Base-by-base conservation (phyloP, 768 basidiomycete genomes). In the Tulasnella sp. region DNA sequence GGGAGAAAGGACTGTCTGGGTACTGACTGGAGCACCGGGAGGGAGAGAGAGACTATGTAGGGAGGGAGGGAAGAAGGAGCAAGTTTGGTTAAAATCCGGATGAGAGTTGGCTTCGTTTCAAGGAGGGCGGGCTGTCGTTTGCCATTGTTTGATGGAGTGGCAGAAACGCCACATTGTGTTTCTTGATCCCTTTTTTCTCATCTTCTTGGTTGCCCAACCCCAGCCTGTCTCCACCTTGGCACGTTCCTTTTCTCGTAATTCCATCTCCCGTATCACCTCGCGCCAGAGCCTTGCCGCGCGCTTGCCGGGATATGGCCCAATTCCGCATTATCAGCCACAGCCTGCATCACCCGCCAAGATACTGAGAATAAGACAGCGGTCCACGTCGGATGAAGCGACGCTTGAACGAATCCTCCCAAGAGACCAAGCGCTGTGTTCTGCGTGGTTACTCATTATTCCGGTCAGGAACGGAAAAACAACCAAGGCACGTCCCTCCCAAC, bases 21-120 rank as follows among this genome's bases (percentile, higher is more conserved):
- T 58, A 58, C 54, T 81, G 82, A 83, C 85, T 85, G 85, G 85
- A 85, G 83, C 6, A 69, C 36, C 2, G 42, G 42, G 15, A 4
- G 68, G 22, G 29, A 31, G 68, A 40, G 39, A 40, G n/a, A 69
- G 68, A 69, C 22, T 69, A 58, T 58, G 54, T 58, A 58, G 54
- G 49, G 49, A 15, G 49, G 29, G 22, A n/a, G 54, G 54, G 52
- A 54, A 12, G 52, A n/a, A 29, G 52, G 52, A 19, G 52, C 40
- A 54, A 54, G 52, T 54, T 54, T 54, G 52, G 52, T 54, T 54
- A 54, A 54, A 54, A 54, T 54, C 52, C 9, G 52, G 52, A 54
- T n/a, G 7, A 22, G 40, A 29, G 52, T 22, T 54, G 19, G n/a
- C 19, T 69, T 31, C 68, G 68, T 69, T 69, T 69, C 68, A 69